Percentiles rank a stretch among this genome's conserved stretches.
Evolutionary conservation across 768 basidiomycete genomes (phyloP).

Genomic region (Leccinellum rugosiceps): DNA sequence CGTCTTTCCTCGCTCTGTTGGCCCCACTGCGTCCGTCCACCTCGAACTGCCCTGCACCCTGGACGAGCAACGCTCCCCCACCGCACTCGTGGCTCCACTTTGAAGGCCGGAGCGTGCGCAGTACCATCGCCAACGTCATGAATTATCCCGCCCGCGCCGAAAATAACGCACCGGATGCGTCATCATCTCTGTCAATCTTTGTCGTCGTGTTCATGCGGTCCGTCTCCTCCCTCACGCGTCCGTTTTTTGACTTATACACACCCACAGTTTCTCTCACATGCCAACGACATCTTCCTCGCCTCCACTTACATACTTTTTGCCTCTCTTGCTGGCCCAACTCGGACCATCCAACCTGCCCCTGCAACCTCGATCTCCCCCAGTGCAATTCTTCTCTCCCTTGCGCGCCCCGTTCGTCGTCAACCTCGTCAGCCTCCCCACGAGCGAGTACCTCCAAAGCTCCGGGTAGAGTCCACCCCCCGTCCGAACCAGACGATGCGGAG

Average conservation of each 20-base stretch:
- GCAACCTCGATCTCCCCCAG: constrained; percentile 39
- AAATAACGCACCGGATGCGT: constrained; percentile 83
- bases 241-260: background rate
- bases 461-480: constrained; percentile 60
- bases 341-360: background rate
- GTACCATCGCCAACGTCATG: constrained; percentile 76
- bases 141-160: constrained; percentile 69
- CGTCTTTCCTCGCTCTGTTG: constrained; percentile 20
- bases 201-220: constrained; percentile 74
- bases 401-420: constrained; percentile 72
- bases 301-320: no score
- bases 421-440: constrained; percentile 75
- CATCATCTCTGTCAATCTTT: constrained; percentile 77
- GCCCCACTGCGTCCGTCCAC: constrained; percentile 34
- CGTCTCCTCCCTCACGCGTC: constrained; percentile 26
- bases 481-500: no score
- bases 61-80: constrained; percentile 19
- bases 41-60: constrained; percentile 30
- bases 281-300: constrained; percentile 72
- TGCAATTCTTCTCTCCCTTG: constrained; percentile 72
- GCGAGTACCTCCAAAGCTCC: constrained; percentile 83
- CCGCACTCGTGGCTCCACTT: constrained; percentile 66
- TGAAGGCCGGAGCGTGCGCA: constrained; percentile 77
- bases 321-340: constrained; percentile 4
- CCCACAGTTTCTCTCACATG: constrained; percentile 71